Evolutionary conservation across 75 land plant species (phyloP).

Genomic region (Cupressus sempervirens): DNA sequence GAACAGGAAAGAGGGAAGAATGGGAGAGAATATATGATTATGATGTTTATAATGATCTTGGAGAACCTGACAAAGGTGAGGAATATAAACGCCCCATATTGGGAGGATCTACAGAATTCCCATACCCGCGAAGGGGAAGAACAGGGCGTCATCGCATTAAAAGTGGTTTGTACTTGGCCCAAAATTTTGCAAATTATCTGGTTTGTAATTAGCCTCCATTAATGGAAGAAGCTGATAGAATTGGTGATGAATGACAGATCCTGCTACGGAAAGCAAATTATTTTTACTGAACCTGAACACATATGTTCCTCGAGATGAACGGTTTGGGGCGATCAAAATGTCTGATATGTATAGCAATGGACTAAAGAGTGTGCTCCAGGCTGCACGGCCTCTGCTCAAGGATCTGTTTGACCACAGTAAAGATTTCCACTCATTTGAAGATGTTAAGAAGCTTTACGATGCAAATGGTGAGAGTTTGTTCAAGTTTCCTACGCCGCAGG

Average conservation of each 20-base stretch:
- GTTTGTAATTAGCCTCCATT: not conserved
- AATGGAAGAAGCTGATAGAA: not conserved
- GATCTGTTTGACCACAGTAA: not conserved
- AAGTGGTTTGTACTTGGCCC: slow-evolving; percentile 19
- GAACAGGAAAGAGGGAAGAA: slow-evolving; percentile 37
- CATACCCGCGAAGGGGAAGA: slow-evolving; percentile 52
- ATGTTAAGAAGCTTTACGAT: slow-evolving; percentile 23
- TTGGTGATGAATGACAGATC: slow-evolving; percentile 8
- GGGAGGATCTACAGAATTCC: slow-evolving; percentile 37
- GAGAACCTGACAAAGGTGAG: slow-evolving; percentile 27
- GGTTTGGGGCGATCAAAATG: slow-evolving; percentile 21
- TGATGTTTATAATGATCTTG: slow-evolving; percentile 53
- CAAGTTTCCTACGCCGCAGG: slow-evolving; percentile 34
- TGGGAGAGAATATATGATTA: slow-evolving; percentile 53
- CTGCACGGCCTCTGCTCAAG: not conserved
- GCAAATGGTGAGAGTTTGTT: slow-evolving; percentile 14
- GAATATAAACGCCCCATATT: slow-evolving; percentile 27
- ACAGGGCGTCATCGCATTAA: slow-evolving; percentile 41
- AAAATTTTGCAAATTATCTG: not conserved
- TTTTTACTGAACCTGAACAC: not conserved
- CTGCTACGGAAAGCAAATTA: slow-evolving; percentile 13
- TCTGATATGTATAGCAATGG: slow-evolving; percentile 12
- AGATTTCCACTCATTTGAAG: slow-evolving; percentile 15
- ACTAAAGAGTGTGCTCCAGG: slow-evolving; percentile 5
- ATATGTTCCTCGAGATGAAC: slow-evolving; percentile 27